Conservation (phyloP, 768 basidiomycete species). For the Hysterangium stoloniferum region DNA sequence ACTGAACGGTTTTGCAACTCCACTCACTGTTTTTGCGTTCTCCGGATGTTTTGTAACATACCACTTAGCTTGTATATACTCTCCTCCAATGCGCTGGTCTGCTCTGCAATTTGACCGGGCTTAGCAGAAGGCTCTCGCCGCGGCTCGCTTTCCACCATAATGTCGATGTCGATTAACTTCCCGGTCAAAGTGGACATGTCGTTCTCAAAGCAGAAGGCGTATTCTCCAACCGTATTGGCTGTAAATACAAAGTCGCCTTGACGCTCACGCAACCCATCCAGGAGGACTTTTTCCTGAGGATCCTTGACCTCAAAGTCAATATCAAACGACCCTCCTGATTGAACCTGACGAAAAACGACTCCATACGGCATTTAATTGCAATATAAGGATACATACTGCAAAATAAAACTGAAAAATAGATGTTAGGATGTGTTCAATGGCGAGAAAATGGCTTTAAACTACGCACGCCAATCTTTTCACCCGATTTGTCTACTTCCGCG, state of each 20-base stretch:
- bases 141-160: slow-evolving; percentile 98
- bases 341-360: slow-evolving; percentile 51
- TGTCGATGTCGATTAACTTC: slow-evolving; percentile 92
- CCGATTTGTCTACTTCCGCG: slow-evolving; percentile 91
- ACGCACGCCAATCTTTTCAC: slow-evolving; percentile 84
- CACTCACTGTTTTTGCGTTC: slow-evolving; percentile 89
- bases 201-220: slow-evolving; percentile 96
- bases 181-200: slow-evolving; percentile 92
- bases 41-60: slow-evolving; percentile 81
- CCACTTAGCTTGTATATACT: slow-evolving; percentile 88
- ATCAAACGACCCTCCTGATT: slow-evolving; percentile 96
- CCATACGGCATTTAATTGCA: background rate
- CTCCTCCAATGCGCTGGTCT: slow-evolving; percentile 91
- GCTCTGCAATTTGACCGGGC: slow-evolving; percentile 81
- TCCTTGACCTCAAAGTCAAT: slow-evolving; percentile 92
- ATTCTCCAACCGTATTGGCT: slow-evolving; percentile 85
- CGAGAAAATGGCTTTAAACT: background rate
- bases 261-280: slow-evolving; percentile 83
- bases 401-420: slow-evolving; percentile 74
- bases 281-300: slow-evolving; percentile 78
- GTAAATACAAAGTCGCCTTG: slow-evolving; percentile 98
- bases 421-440: background rate
- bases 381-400: slow-evolving; percentile 53
- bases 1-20: background rate
- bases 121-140: slow-evolving; percentile 84